Evolutionary conservation across 805 yeast genomes (phyloP).

Genomic region (Yarrowia sp.): DNA sequence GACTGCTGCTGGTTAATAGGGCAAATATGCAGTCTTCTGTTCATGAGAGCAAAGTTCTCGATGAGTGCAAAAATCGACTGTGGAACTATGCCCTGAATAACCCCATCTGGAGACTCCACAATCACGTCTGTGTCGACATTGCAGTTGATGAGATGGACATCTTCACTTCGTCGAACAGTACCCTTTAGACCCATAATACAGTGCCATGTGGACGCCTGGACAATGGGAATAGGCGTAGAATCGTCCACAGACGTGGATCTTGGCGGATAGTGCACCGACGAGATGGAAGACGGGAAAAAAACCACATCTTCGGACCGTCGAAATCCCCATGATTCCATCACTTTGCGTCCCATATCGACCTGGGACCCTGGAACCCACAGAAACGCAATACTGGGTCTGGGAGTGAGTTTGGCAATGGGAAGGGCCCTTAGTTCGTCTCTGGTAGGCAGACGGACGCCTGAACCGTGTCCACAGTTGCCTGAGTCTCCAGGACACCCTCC

Average conservation of each 20-base stretch:
- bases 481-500: constrained; percentile 78
- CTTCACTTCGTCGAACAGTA: constrained; percentile 85
- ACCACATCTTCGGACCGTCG: constrained; percentile 90
- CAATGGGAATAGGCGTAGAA: constrained; percentile 54
- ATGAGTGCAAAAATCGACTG: constrained; percentile 78
- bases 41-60: constrained; percentile 86
- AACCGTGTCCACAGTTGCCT: not conserved
- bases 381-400: constrained; percentile 85
- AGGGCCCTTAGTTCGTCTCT: constrained; percentile 66
- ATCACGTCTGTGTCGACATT: constrained; percentile 89
- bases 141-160: constrained; percentile 85
- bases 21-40: constrained; percentile 81
- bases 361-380: constrained; percentile 86
- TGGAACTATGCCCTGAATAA: constrained; percentile 60
- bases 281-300: constrained; percentile 71
- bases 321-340: constrained; percentile 64
- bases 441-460: constrained; percentile 56
- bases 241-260: constrained; percentile 53
- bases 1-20: constrained; percentile 62
- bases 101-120: constrained; percentile 57
- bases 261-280: constrained; percentile 71
- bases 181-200: constrained; percentile 98
- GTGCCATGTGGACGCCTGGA: constrained; percentile 76
- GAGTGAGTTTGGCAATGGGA: constrained; percentile 74
- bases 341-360: constrained; percentile 62